phyloP scores from a whole-genome alignment of 2,329 filamentous ascomycete species.

The Thielaviopsis euricoi region DNA sequence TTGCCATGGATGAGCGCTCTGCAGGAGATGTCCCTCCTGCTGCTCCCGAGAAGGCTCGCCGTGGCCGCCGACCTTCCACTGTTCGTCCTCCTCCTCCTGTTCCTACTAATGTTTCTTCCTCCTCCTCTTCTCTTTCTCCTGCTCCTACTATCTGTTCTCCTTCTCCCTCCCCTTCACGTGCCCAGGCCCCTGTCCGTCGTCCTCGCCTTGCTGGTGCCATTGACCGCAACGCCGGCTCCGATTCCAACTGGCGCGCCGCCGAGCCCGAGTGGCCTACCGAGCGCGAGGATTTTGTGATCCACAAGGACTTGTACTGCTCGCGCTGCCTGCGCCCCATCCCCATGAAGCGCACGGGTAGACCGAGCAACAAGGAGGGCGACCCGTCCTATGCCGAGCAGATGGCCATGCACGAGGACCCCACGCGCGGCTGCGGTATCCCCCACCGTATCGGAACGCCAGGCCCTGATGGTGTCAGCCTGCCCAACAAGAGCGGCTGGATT shows the following conservation, averaged over 20 bases:
- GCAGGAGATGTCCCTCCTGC: neutral
- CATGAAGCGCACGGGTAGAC: neutral
- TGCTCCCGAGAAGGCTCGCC: neutral
- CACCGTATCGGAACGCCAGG: conserved; percentile 6
- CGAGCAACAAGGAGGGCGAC: neutral
- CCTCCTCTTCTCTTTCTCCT: neutral
- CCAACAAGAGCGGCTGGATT: conserved; percentile 11
- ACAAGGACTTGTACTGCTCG: conserved; percentile 9
- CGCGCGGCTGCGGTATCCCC: conserved; percentile 9
- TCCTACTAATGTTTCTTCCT: neutral
- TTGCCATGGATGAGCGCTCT: neutral
- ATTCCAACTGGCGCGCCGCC: neutral
- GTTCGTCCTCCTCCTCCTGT: neutral
- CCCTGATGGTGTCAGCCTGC: conserved; percentile 5
- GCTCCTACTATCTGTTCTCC: too few relatives aligned
- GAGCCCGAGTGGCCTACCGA: conserved; percentile 4
- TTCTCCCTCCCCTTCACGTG: too few relatives aligned
- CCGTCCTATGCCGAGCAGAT: conserved; percentile 3
- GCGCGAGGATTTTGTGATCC: conserved; percentile 1
- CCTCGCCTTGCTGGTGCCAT: neutral
- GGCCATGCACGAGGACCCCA: conserved; percentile 6
- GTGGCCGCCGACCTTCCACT: too few relatives aligned
- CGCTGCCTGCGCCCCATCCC: conserved; percentile 8
- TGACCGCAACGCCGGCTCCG: neutral
- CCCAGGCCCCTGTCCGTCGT: too few relatives aligned